Base-by-base conservation (phyloP, 768 basidiomycete genomes). In the Crassisporium funariophilum region DNA sequence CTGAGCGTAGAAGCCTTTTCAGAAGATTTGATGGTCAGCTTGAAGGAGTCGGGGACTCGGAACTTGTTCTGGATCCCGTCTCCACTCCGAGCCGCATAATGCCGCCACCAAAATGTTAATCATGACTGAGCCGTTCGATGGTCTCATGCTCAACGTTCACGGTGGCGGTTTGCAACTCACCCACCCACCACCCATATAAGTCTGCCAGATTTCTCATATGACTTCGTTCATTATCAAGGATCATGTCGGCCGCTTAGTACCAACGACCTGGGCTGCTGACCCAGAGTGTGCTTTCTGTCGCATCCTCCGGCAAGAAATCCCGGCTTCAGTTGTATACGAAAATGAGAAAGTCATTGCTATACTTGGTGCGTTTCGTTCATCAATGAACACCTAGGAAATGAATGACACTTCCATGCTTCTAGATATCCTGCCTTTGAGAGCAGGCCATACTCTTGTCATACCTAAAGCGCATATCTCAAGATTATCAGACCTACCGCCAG, bases 221-320 rank as follows among this genome's bases (percentile, higher is more conserved):
- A 88, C 86, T 47, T 86, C 84, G 24, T 86, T 84, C 68, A 80
- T 88, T 15, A 86, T 88, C 60, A 71, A 82, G 46, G 72, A 77
- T 16, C 85, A 86, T 56, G 69, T 76, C 29, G 60, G 67, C 46
- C 77, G 83, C 7, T 58, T 66, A 11, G 48, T 70, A 27, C 70
- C 76, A 13, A 48, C 63, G n/a, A 64, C 72, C n/a, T 84, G 83
- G 85, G 64, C 59, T 16, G 62, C 68, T 12, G 70, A 78, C 47
- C 51, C 70, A 4, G 66, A 71, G 19, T 89, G 86, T 56, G 58
- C 76, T 5, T 88, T 88, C 64, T 89, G 87, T 60, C 73, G 75
- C 31, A 86, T 89, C 46, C 69, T 87, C n/a, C 57, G 60, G 21
- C 66, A 72, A 9, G 75, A 79, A 38, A 49, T 73, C 4, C 72